phyloP scores from a whole-genome alignment of 495 filamentous ascomycete genomes.

The Diplogelasinospora grovesii region DNA sequence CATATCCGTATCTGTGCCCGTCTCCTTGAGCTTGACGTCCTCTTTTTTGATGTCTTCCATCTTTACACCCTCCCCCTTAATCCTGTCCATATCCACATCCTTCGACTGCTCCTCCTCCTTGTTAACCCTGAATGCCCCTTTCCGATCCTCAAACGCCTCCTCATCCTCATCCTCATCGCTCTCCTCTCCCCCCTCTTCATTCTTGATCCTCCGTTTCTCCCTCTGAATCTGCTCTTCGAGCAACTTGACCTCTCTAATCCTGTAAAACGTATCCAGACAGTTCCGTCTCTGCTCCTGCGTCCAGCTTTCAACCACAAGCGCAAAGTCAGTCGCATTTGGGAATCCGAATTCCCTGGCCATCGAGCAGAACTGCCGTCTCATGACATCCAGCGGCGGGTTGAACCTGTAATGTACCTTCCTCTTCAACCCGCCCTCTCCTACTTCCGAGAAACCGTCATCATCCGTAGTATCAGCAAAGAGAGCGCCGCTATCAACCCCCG shows the following conservation, averaged over 20 bases:
- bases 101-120: conserved; percentile 1
- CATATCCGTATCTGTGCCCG: no score
- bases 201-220: conserved; percentile 12
- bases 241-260: conserved; percentile 34
- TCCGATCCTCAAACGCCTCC: no score
- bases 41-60: conserved; percentile 12
- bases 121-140: background rate
- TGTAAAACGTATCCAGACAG: conserved; percentile 79
- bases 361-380: conserved; percentile 77
- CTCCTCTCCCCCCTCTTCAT: background rate
- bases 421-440: conserved; percentile 11
- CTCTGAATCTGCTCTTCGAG: conserved; percentile 14
- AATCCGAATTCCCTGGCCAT: conserved; percentile 83
- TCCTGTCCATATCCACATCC: background rate
- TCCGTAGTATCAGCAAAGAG: conserved; percentile 32
- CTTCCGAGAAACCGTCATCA: conserved; percentile 4
- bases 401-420: conserved; percentile 55
- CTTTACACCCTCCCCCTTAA: conserved; percentile 1
- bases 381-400: conserved; percentile 67
- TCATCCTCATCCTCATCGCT: background rate
- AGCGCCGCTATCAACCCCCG: conserved; percentile 12
- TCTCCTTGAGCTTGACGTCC: conserved; percentile 19
- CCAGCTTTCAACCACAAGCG: conserved; percentile 87
- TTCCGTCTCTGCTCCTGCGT: conserved; percentile 77
- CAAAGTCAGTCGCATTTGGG: conserved; percentile 73